These are phyloP conservation scores for Penicillium herquei DNA, from an alignment of 495 filamentous ascomycete genomes.

Conservation along the genomic window DNA sequence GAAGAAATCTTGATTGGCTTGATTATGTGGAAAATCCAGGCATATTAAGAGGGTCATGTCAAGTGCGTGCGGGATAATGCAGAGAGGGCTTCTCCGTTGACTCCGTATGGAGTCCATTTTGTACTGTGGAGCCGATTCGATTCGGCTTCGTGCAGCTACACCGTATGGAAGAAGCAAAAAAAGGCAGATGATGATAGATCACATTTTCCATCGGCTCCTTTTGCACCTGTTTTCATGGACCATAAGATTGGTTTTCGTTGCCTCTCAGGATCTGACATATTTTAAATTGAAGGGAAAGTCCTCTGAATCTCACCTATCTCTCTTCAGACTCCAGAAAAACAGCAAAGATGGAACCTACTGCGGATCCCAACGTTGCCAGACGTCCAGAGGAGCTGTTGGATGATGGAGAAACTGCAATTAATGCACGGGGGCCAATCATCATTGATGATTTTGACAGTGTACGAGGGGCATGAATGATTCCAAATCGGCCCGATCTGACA, in stretches of 20 bases:
- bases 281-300: not conserved
- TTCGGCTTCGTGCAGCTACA: conserved; percentile 1
- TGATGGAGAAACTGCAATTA: not conserved
- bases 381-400: not conserved
- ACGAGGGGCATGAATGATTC: not conserved
- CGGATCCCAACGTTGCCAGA: not conserved
- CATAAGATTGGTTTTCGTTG: not conserved
- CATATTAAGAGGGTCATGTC: too few relatives aligned
- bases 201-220: not conserved
- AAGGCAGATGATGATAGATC: not conserved
- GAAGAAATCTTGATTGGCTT: too few relatives aligned
- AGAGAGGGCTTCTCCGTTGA: not conserved
- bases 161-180: not conserved
- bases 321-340: not conserved
- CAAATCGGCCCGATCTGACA: not conserved
- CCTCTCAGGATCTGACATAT: not conserved
- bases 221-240: not conserved
- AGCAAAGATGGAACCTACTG: not conserved
- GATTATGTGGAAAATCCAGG: too few relatives aligned
- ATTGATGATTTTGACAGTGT: not conserved
- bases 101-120: not conserved
- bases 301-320: not conserved
- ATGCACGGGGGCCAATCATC: not conserved
- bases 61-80: too few relatives aligned
- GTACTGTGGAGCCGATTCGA: not conserved